Evolutionary conservation across 257 asterid species (phyloP), one percentile per base, ranked within the genome.

Genomic region (Solanum pimpinellifolium): DNA sequence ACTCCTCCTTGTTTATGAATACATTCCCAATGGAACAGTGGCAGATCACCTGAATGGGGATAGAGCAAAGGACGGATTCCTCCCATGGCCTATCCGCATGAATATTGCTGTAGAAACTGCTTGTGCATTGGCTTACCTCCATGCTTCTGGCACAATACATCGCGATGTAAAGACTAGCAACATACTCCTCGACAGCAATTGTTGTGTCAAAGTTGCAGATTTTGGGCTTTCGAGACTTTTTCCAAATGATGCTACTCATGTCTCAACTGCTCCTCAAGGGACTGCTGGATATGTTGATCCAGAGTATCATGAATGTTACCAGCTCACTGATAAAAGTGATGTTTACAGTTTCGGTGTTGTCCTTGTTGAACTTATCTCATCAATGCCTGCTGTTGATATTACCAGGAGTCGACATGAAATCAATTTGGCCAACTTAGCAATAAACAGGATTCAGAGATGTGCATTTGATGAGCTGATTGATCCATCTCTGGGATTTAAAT

Each of bases 271-370:
- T 44, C 98, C 98, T 14, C 98, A 95, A 66, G 98, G 98, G 87
- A 94, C 98, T 1, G 96, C 98, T 0, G 98, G 98, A 10, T 94
- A 95, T 46, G 95, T 95, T 12, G 98, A 95, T 75, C 98, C 98
- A 1, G 97, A 95, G 83, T 95, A 95, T 72, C 93, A 95, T 76
- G 93, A 93, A n/a, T 91, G 91, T 68, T 93, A 95, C 86, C 97
- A 93, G 86, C 91, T 95, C 6, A 94, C 96, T 1, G 92, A 90
- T 70, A 95, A 91, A 87, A 95, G 98, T 59, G 98, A 95, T 27
- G 98, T 95, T 9, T 95, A 95, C 33, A 95, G 98, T 86, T 95
- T 93, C 3, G 98, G 98, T 1, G 98, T 95, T 6, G 97, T 94
- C 35, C 91, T 95, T 8, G 87, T 93, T 18, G 98, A 94, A 94